Base-by-base conservation (phyloP, 192 early-diverging fungal genomes). In the Coemansia sp. region DNA sequence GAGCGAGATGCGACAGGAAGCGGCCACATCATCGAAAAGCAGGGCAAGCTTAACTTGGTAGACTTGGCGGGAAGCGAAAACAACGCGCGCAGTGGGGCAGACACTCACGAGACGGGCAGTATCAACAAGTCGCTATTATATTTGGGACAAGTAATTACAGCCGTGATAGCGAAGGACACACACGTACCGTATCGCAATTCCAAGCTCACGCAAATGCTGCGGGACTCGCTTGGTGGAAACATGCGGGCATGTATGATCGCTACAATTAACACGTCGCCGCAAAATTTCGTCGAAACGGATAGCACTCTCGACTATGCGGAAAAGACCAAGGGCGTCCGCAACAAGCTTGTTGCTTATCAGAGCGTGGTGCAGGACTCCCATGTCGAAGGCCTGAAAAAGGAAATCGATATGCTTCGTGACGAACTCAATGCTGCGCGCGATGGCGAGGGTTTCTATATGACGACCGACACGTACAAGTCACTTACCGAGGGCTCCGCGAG, bases 211-310 rank as follows among this genome's bases (percentile, higher is more conserved):
- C 75, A 94, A 7, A 78, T 99, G 0, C 72, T 99, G 19, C 91
- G 95, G 77, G 95, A 97, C 82, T 98, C 95, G 1, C 84, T 93
- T 1, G 91, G 91, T 65, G 97, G 97, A 0, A 78, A 88, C 45
- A 97, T 95, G 15, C 94, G 94, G 59, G 97, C 97, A 0, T 96
- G 94, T 67, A 95, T 99, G 68, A 95, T 99, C 45, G 97, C 95
- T 13, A 96, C 95, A 15, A 89, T 97, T 31, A 93, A 93, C 12
- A 93, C 92, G 0, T 89, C 92, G 3, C 84, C 84, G 62, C 76
- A 75, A 3, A 85, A 84, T 45, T 68, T 89, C 50, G 90, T 91
- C 8, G 93, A 93, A 63, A 92, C 91, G 0, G 67, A 87, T 7
- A 89, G 86, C 50, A 95, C 92, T 1, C 75, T 95, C 29, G 88